phyloP scores from a whole-genome alignment of 169 alveolate species.

The Eimeria mitis region DNA sequence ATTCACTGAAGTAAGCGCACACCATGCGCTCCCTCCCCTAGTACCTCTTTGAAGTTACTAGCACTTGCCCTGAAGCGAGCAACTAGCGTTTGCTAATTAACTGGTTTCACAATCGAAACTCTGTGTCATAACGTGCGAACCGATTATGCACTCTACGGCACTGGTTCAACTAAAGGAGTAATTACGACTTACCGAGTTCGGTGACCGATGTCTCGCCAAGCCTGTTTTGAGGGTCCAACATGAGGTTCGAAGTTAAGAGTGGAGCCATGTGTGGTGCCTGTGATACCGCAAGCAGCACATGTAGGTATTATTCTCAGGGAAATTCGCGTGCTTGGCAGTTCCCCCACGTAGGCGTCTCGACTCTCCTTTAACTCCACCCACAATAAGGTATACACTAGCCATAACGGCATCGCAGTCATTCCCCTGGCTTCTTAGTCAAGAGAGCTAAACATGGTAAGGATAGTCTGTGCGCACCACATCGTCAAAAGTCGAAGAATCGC shows the following conservation, averaged over 20 bases:
- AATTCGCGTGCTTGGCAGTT: background rate
- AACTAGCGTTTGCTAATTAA: background rate
- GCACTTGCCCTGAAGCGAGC: background rate
- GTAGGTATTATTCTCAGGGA: background rate
- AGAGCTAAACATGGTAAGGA: background rate
- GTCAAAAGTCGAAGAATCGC: background rate
- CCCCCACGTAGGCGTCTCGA: background rate
- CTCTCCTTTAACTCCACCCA: background rate
- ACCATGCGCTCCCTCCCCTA: background rate
- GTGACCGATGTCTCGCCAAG: constrained; percentile 12
- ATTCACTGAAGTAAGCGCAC: background rate
- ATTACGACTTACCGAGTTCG: constrained; percentile 8
- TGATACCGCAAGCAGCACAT: background rate
- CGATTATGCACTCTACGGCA: background rate
- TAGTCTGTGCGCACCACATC: constrained; percentile 15
- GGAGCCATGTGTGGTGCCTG: constrained; percentile 24
- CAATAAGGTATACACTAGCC: background rate
- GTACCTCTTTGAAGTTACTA: background rate
- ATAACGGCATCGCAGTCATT: background rate
- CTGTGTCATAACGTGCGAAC: background rate
- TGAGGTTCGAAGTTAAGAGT: background rate
- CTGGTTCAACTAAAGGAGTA: background rate
- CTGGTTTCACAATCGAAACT: background rate
- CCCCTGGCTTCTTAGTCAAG: background rate
- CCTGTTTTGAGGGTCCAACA: constrained; percentile 18